Percentiles rank a stretch among this genome's conserved stretches.
These are phyloP conservation scores for Kregervanrija pseudodelftensis DNA, from an alignment of 805 yeast species.

Conservation along the genomic window DNA sequence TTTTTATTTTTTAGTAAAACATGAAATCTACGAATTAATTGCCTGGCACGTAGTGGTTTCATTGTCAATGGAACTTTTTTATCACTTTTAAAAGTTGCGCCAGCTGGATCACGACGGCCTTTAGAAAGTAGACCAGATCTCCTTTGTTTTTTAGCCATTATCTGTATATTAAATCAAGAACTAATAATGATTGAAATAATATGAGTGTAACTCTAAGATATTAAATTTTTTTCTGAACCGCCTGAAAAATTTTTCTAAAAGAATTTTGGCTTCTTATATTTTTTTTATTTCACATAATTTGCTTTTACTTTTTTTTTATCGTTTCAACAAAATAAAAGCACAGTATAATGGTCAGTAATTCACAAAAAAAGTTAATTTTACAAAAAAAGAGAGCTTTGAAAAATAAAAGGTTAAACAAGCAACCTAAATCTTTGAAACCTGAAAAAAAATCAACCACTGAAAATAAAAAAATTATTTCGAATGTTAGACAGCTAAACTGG, in stretches of 20 bases:
- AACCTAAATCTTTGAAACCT: not conserved
- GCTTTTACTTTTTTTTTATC: not conserved
- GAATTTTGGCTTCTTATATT: not conserved
- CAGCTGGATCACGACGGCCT: slow-evolving; percentile 1
- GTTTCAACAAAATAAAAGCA: not conserved
- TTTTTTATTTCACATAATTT: slow-evolving; percentile 3
- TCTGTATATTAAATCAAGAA: too few species aligned
- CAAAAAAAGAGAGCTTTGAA: slow-evolving; percentile 11
- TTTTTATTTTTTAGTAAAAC: slow-evolving; percentile 52
- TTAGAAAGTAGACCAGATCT: slow-evolving; percentile 19
- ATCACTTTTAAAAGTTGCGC: not conserved
- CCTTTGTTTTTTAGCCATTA: slow-evolving; percentile 2
- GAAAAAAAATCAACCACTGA: slow-evolving; percentile 2
- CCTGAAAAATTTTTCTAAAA: slow-evolving; percentile 1
- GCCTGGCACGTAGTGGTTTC: slow-evolving; percentile 67
- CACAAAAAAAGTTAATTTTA: slow-evolving; percentile 11
- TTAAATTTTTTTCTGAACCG: not conserved
- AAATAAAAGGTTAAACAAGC: slow-evolving; percentile 4
- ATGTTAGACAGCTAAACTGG: slow-evolving; percentile 58
- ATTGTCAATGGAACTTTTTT: slow-evolving; percentile 34
- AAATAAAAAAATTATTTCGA: slow-evolving; percentile 21
- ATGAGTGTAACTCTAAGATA: not conserved
- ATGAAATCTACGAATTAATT: slow-evolving; percentile 73
- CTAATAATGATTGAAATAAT: too few species aligned
- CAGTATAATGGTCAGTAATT: slow-evolving; percentile 13